Evolutionary conservation across 805 yeast species (phyloP), one percentile per base, ranked within the genome.

Genomic region (Kuraishia piskuri): DNA sequence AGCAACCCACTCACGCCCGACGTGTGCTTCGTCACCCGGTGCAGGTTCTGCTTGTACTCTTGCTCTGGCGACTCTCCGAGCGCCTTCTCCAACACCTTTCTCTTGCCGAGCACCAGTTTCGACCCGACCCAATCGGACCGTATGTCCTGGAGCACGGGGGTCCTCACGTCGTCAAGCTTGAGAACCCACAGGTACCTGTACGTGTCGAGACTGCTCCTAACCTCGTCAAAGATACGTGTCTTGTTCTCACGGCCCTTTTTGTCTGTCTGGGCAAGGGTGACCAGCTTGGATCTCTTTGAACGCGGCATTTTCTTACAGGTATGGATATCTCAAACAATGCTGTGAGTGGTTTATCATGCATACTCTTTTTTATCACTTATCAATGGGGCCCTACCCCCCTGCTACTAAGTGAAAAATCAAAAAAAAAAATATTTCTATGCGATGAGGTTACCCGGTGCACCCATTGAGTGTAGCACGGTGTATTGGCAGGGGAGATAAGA

Each of bases 181-280:
- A 94, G 79, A 24, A 90, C 86, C 95, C 97, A 92, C 49, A 80
- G 83, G 71, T 82, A 89, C 65, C 80, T 82, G 72, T 73, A 86
- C 47, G 80, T 74, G 60, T 94, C 97, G 55, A 94, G 78, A 20
- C 87, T 83, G 56, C 79, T 79, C 73, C 96, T 84, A 52, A 94
- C 84, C 58, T 90, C 97, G 64, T 91, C 97, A 61, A 90, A 94
- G 60, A 92, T 83, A 63, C 92, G 78, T 61, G 83, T 92, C 69
- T 94, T 94, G 72, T 90, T 90, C 62, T 89, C 97, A 60, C 85
- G 84, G 51, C 97, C 97, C 68, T 94, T 94, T 72, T 90, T 94
- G 61, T 90, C 97, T 58, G 98, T 92, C 67, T 92, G 92, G 44
- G 99, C 94, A 62, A 94, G 77, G 14, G 98, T 88, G 56, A 94